phyloP scores from a whole-genome alignment of 2,329 filamentous ascomycete genomes.

The Piedraia hortae region DNA sequence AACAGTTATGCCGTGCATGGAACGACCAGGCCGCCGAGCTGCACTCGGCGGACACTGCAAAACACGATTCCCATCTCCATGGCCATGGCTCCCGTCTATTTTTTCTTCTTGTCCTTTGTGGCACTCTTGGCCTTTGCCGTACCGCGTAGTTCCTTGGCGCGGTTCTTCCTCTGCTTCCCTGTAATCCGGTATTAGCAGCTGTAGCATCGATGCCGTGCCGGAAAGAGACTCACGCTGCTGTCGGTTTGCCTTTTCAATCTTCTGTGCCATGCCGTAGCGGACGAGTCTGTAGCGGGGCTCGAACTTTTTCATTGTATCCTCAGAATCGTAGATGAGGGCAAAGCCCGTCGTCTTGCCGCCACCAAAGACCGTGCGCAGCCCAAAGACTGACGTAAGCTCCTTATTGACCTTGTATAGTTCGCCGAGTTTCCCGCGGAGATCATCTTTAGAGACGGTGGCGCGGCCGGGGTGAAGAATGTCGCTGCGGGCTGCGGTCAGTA shows the following conservation, averaged over 20 bases:
- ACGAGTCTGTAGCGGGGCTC: conserved; percentile 95
- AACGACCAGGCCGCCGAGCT: too few species aligned
- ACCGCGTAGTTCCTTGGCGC: conserved; percentile 92
- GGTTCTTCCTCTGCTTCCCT: conserved; percentile 99
- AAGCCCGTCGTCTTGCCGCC: conserved; percentile 99
- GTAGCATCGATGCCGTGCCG: conserved; percentile 7
- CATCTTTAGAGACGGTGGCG: conserved; percentile 96
- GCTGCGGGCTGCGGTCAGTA: conserved; percentile 25
- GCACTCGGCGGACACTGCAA: too few species aligned
- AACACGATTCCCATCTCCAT: too few species aligned
- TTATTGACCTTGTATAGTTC: conserved; percentile 95
- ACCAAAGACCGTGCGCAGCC: conserved; percentile 96
- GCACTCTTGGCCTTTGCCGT: conserved; percentile 95
- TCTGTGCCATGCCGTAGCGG: conserved; percentile 69
- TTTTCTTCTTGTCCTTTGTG: conserved; percentile 60
- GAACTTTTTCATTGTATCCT: conserved; percentile 99
- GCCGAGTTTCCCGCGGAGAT: conserved; percentile 84
- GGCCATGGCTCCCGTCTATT: conserved; percentile 12
- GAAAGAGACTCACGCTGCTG: conserved; percentile 68
- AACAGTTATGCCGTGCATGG: too few species aligned
- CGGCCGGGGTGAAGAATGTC: conserved; percentile 98
- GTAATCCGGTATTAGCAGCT: conserved; percentile 11
- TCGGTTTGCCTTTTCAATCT: conserved; percentile 92
- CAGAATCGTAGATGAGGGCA: conserved; percentile 92
- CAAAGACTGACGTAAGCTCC: conserved; percentile 94